Conservation (phyloP, 805 yeast species). For the Brettanomyces anomalus region DNA sequence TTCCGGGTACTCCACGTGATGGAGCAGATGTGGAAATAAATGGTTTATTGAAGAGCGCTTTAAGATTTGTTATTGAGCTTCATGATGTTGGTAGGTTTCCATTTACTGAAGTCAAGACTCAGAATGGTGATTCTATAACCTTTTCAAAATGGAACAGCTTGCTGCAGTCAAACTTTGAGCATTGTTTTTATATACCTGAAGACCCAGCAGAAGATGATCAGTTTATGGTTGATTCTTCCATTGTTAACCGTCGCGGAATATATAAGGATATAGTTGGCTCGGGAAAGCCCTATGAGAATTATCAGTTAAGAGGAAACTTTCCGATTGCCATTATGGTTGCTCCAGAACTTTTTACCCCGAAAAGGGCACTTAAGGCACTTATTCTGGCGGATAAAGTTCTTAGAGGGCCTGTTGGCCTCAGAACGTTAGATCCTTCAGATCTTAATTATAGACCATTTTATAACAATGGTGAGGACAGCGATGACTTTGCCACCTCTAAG, state of each 20-base stretch:
- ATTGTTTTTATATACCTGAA: slow-evolving; percentile 65
- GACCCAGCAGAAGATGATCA: slow-evolving; percentile 51
- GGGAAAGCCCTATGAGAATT: slow-evolving; percentile 88
- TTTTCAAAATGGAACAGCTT: slow-evolving; percentile 67
- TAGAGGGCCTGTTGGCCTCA: slow-evolving; percentile 88
- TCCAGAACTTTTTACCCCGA: slow-evolving; percentile 73
- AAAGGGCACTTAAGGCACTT: slow-evolving; percentile 56
- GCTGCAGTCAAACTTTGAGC: slow-evolving; percentile 68
- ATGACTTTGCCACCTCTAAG: slow-evolving; percentile 85
- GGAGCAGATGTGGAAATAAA: slow-evolving; percentile 94
- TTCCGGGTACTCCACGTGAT: slow-evolving; percentile 96
- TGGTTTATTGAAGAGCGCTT: slow-evolving; percentile 76
- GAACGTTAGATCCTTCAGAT: slow-evolving; percentile 88
- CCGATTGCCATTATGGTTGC: slow-evolving; percentile 92
- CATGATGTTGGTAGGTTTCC: slow-evolving; percentile 46
- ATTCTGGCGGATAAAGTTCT: slow-evolving; percentile 61
- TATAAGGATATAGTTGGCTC: slow-evolving; percentile 79
- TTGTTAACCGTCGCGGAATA: slow-evolving; percentile 86
- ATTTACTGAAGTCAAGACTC: slow-evolving; percentile 46
- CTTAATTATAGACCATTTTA: slow-evolving; percentile 88
- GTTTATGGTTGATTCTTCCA: slow-evolving; percentile 50
- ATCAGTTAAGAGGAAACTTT: slow-evolving; percentile 87
- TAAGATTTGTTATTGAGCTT: slow-evolving; percentile 68
- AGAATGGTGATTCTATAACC: slow-evolving; percentile 46
- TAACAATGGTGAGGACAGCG: slow-evolving; percentile 67